Evolutionary conservation across 169 alveolate genomes (phyloP), one percentile per base, ranked within the genome.

Genomic region (Eimeria tenella): DNA sequence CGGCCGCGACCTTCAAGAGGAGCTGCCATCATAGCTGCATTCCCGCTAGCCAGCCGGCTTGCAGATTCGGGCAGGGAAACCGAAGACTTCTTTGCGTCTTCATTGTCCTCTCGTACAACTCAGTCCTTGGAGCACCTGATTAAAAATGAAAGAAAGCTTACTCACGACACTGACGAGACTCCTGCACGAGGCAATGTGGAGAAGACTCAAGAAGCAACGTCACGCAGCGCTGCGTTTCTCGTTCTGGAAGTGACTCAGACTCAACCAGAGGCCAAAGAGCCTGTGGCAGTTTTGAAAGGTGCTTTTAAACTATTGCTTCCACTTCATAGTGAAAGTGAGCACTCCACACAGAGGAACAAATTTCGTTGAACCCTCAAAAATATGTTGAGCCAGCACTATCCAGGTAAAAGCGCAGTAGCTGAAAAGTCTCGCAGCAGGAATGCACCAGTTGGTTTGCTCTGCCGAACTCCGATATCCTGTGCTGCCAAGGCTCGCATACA

Each of bases 231-330:
- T 49, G 62, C 86, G 8, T 4, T 52, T 9, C 25, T 79, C 19
- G 65, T 60, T 49, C 58, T 79, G 73, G 50, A 52, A 19, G 53
- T 79, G 7, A 23, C 13, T 8, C 71, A 79, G 31, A 53, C 88
- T 19, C 42, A 56, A 52, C 53, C 70, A 17, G 19, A 52, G 58
- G 52, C 70, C n/a, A 4, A 25, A 7, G 71, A 55, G 71, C 88
- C 88, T 17, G 52, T 79, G 49, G 88, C 88, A 5, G 88, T 79
- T 49, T 50, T 79, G 50, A 52, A 55, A 23, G 88, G 88, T n/a
- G 8, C n/a, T n/a, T 79, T 79, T 50, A 79, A 55, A 60, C n/a
- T 79, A 70, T 21, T 79, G 53, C 65, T 79, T 7, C 71, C 88
- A 5, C 70, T 53, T 25, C 52, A 79, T 52, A 79, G 53, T 55